These are phyloP conservation scores for Gossypium davidsonii DNA, from an alignment of 441 rosid genomes.

Conservation along the genomic window DNA sequence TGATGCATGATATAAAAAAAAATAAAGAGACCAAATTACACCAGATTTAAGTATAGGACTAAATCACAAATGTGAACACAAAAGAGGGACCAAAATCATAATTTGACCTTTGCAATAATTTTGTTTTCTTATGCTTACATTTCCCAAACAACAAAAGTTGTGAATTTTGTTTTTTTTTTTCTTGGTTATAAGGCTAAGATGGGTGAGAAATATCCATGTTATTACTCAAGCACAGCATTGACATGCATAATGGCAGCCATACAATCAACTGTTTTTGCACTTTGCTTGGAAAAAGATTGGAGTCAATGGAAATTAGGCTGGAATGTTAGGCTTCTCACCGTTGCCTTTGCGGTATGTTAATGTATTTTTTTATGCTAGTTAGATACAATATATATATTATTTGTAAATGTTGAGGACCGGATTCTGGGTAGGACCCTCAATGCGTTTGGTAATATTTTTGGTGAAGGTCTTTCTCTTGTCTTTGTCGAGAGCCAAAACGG, in stretches of 20 bases:
- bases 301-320: constrained; percentile 27
- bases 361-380: background rate
- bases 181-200: background rate
- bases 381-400: background rate
- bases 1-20: too few relatives aligned
- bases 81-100: too few relatives aligned
- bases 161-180: background rate
- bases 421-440: too few relatives aligned
- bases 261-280: constrained; percentile 11
- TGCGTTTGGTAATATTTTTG: too few relatives aligned
- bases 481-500: too few relatives aligned
- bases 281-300: background rate
- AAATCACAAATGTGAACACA: too few relatives aligned
- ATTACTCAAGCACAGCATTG: constrained; percentile 38
- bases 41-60: too few relatives aligned
- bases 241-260: constrained; percentile 24
- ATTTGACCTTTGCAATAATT: background rate
- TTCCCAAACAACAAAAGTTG: background rate
- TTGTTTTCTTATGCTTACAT: background rate
- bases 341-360: background rate
- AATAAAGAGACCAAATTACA: too few relatives aligned
- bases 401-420: too few relatives aligned
- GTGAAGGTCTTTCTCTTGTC: too few relatives aligned
- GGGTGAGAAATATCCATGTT: constrained; percentile 21
- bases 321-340: constrained; percentile 3